These are phyloP conservation scores for Akanthomyces lecanii DNA, from an alignment of 2,329 filamentous ascomycete species.

Conservation along the genomic window DNA sequence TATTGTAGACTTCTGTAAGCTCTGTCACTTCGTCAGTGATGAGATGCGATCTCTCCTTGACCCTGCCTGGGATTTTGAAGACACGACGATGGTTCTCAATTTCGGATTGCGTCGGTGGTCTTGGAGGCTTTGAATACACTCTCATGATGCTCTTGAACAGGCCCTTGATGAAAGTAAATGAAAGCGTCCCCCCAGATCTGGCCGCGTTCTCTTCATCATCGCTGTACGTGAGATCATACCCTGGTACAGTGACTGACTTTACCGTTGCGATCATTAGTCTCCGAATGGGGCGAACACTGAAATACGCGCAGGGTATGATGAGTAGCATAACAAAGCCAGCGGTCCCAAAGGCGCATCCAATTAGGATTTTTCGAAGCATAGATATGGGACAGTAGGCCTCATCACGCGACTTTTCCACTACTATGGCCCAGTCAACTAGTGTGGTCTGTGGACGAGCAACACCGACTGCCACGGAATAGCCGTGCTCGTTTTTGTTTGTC, in stretches of 20 bases:
- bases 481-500: slow-evolving; percentile 69
- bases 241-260: slow-evolving; percentile 65
- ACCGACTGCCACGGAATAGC: slow-evolving; percentile 68
- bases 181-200: slow-evolving; percentile 37
- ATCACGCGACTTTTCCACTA: slow-evolving; percentile 69
- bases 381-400: slow-evolving; percentile 76
- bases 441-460: slow-evolving; percentile 65
- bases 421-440: slow-evolving; percentile 75
- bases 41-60: slow-evolving; percentile 68
- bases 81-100: slow-evolving; percentile 44
- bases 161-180: slow-evolving; percentile 43
- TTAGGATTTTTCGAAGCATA: slow-evolving; percentile 71
- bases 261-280: slow-evolving; percentile 70
- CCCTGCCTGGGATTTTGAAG: slow-evolving; percentile 83
- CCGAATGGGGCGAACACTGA: slow-evolving; percentile 75
- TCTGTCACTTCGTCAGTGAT: slow-evolving; percentile 84
- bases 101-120: slow-evolving; percentile 25
- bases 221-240: slow-evolving; percentile 45
- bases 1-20: slow-evolving; percentile 80
- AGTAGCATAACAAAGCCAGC: slow-evolving; percentile 67
- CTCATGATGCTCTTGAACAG: slow-evolving; percentile 36
- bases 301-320: slow-evolving; percentile 74
- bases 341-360: slow-evolving; percentile 82
- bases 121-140: slow-evolving; percentile 31
- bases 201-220: slow-evolving; percentile 41